Percentiles rank a stretch among this genome's conserved stretches.
Conservation (phyloP, 1,284 basidiomycete species). For the Phylloboletellus chloephorus region DNA sequence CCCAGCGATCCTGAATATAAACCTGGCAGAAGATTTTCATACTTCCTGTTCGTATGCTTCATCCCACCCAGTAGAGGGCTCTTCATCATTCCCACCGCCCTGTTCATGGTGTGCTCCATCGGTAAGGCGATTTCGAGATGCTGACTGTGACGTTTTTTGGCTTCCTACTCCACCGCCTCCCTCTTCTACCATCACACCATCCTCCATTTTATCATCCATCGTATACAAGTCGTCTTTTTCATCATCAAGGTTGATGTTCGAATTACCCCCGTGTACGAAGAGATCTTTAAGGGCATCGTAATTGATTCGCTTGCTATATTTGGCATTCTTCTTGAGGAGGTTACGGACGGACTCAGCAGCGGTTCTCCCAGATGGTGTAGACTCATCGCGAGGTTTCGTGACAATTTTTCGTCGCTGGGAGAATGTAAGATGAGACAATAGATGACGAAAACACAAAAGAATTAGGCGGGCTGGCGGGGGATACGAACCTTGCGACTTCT, state of each 20-base stretch:
- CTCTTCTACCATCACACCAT: slow-evolving; percentile 42
- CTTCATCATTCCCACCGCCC: slow-evolving; percentile 27
- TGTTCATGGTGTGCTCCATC: slow-evolving; percentile 20
- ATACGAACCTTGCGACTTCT: slow-evolving; percentile 73
- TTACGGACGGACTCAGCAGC: slow-evolving; percentile 77
- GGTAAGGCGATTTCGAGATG: slow-evolving; percentile 13
- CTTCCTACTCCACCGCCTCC: slow-evolving; percentile 34
- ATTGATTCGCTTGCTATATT: slow-evolving; percentile 86
- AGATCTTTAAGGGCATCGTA: slow-evolving; percentile 79
- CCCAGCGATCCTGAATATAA: too few relatives aligned
- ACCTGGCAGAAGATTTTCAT: slow-evolving; percentile 21
- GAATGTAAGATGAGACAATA: slow-evolving; percentile 5
- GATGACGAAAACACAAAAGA: slow-evolving; percentile 10
- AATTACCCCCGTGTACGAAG: slow-evolving; percentile 50
- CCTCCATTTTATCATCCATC: slow-evolving; percentile 50
- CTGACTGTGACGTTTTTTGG: slow-evolving; percentile 13
- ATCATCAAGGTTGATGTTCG: slow-evolving; percentile 32
- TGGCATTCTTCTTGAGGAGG: slow-evolving; percentile 75
- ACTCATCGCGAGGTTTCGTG: slow-evolving; percentile 67
- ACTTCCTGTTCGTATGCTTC: slow-evolving; percentile 41
- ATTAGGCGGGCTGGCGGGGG: slow-evolving; percentile 31
- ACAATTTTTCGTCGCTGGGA: slow-evolving; percentile 60
- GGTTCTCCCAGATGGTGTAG: slow-evolving; percentile 66
- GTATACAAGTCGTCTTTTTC: slow-evolving; percentile 37
- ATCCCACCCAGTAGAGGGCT: slow-evolving; percentile 33